Evolutionary conservation across 2,329 filamentous ascomycete species (phyloP).

Genomic region (Arthrobotrys megalospora): DNA sequence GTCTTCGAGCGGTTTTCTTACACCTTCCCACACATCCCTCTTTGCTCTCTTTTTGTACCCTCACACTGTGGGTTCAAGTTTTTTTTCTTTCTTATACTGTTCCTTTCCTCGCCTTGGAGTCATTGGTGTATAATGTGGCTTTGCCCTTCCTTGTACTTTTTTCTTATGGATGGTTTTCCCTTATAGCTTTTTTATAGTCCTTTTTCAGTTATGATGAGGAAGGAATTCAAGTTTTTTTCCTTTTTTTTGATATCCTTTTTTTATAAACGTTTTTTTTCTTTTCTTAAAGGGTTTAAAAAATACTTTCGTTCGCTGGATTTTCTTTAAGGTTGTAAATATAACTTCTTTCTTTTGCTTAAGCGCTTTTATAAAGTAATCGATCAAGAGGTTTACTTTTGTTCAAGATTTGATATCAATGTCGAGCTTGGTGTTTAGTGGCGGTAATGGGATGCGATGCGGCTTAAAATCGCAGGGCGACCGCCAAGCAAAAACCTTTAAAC

Average conservation of each 20-base stretch:
- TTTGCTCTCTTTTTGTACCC: not conserved
- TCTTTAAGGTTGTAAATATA: too few relatives aligned
- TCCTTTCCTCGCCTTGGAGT: conserved; percentile 42
- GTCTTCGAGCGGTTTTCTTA: not conserved
- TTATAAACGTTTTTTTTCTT: not conserved
- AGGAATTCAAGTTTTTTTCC: not conserved
- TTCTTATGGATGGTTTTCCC: conserved; percentile 36
- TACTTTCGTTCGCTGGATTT: too few relatives aligned
- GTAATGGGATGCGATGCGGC: too few relatives aligned
- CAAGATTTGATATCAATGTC: too few relatives aligned
- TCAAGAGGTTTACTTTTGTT: not conserved
- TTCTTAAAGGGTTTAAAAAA: too few relatives aligned
- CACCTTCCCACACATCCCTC: not conserved
- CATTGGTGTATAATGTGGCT: conserved; percentile 59
- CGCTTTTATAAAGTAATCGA: too few relatives aligned
- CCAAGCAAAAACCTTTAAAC: conserved; percentile 46
- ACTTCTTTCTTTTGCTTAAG: too few relatives aligned
- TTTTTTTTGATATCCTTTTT: conserved; percentile 3
- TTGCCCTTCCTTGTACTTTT: conserved; percentile 10
- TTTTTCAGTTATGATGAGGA: not conserved
- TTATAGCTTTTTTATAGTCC: conserved; percentile 5
- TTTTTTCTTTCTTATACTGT: conserved; percentile 13
- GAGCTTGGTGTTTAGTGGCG: too few relatives aligned
- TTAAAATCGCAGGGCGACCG: conserved; percentile 21
- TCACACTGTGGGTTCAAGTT: not conserved